Base-by-base conservation (phyloP, 176 grass and related monocot species). In the Phoenix dactylifera region DNA sequence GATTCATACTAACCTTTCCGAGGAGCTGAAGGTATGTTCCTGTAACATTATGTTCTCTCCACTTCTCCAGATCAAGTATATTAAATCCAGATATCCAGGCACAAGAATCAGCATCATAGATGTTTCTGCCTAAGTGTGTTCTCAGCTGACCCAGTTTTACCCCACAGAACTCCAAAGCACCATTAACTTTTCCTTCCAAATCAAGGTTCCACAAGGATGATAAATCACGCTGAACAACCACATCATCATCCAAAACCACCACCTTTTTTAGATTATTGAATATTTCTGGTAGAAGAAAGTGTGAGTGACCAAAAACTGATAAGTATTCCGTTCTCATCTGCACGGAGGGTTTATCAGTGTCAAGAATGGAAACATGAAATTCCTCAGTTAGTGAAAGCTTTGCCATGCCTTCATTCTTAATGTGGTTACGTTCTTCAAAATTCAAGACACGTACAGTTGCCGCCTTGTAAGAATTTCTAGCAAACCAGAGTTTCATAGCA, bases 21-120 rank as follows among this genome's bases (percentile, higher is more conserved):
- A 98, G 62, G 44, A 93, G 85, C 64, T 79, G 81, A 26, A 89
- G 70, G 71, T 98, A 98, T 62, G 72, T 85, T 61, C 78, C 63
- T n/a, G 94, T 89, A 53, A 98, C 55, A 66, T 98, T 93, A 57
- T 85, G 60, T 61, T 98, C 82, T 59, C 94, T 91, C 94, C 94
- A 98, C 67, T 83, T 98, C 15, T 93, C 85, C 82, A 98, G 79
- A 83, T 89, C 77, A 73, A 98, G 73, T 55, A 98, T 67, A 78
- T 98, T 98, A 55, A 98, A 24, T 59, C 94, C 94, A 73, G 84
- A 86, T 81, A 98, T 98, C 94, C 94, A 98, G 30, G 85, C 82
- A 76, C 94, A 98, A 71, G 94, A 98, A 54, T 83, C 74, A 15
- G 63, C 76, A 70, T 98, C 76, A 71, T 98, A 93, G 29, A 63